Base-by-base conservation (phyloP, 768 basidiomycete species). In the Brasilioporus rufonigricans region DNA sequence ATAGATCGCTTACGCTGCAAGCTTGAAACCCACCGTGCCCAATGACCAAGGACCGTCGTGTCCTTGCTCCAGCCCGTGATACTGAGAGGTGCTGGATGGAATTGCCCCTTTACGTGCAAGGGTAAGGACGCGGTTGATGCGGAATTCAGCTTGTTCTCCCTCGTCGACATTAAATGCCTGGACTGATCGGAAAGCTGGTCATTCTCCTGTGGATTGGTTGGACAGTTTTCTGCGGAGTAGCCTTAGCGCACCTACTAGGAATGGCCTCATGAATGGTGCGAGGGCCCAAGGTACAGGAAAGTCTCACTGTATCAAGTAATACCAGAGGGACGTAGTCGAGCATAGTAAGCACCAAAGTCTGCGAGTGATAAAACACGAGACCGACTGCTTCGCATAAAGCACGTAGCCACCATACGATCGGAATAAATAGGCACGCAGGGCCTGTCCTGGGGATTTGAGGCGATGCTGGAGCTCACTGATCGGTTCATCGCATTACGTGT, bases 321-420 rank as follows among this genome's bases (percentile, higher is more conserved):
- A 93, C 83, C 0, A 91, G 91, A n/a, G 91, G 91, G 0, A 98
- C 94, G 47, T 98, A 85, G 33, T 86, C 84, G 48, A 99, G 80
- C 96, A 99, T 98, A 59, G 98, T 76, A 51, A 89, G 68, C 0
- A 96, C 98, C 55, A 99, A 74, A 39, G 87, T 87, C 0, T 90
- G 89, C 0, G 90, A 95, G 51, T 96, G 82, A 71, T 88, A 95
- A 62, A 98, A 85, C 96, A 98, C 98, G 39, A 93, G 91, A 44
- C 89, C 92, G 58, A 98, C 93, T 90, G 62, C 8, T 50, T 31
- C 36, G 10, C 5, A 27, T 0, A 43, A n/a, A 16, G 44, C 31
- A 24, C 52, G 36, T n/a, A 53, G 44, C 6, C 19, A 46, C 36
- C 39, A 16, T 5, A 31, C 18, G 16, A 6, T 18, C n/a, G n/a